Evolutionary conservation across 2,329 filamentous ascomycete species (phyloP), one percentile per base, ranked within the genome.

Genomic region (Samsoniella hepiali): DNA sequence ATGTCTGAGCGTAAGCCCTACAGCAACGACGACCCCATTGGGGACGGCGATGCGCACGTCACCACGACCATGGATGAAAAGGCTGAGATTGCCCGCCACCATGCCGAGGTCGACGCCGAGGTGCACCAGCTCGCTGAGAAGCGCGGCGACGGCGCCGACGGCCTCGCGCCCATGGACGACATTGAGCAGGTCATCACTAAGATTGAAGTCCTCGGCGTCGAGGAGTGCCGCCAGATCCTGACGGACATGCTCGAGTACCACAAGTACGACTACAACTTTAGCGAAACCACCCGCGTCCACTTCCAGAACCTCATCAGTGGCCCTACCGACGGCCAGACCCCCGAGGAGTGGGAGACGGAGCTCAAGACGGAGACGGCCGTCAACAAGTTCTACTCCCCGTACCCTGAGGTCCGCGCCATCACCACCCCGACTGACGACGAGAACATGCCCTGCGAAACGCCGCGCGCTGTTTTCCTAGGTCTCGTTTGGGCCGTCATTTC

Each of bases 221-320:
- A 66, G 10, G 67, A 69, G 59, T 65, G 66, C 36, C 65, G 59
- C n/a, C 59, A 62, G 17, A 70, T 70, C 27, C 58, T 68, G 8
- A 38, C 51, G 17, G n/a, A 66, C 3, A 51, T 69, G 13, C 66
- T 70, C 40, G 64, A 68, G 45, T 49, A 66, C 27, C 69, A 70
- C 49, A 66, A 69, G 53, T 69, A 68, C 58, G 69, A 69, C 62
- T 70, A 70, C 63, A 70, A 70, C 36, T 70, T 70, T 47, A 62
- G 67, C 34, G 38, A 64, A 7, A 22, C 36, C 4, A 66, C 66
- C 34, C 68, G 68, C 5, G 45, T 42, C n/a, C 69, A 68, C 58
- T 65, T 70, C 22, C 51, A 57, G 2, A 51, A 45, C 32, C 58
- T 70, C n/a, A 31, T 67, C 17, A 40, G 64, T 5, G 69, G 69